These are phyloP conservation scores for Populus simonii DNA, from an alignment of 345 rosid species.

Conservation along the genomic window DNA sequence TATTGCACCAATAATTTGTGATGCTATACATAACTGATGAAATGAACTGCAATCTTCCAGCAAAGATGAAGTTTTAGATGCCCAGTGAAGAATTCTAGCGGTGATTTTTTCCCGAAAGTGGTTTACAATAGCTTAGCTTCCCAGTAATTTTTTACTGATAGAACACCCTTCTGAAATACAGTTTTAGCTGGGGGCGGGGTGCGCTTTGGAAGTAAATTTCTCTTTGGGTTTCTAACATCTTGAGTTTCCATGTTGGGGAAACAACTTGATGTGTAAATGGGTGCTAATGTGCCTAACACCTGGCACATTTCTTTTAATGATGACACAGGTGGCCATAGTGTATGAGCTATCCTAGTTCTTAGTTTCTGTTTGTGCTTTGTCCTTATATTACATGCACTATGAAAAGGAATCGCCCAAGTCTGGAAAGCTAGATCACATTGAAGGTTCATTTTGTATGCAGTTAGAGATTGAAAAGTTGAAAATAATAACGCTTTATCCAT, in stretches of 20 bases:
- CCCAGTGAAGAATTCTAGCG: too few relatives aligned
- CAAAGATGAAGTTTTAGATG: too few relatives aligned
- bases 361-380: not conserved
- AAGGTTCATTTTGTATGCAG: not conserved
- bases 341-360: not conserved
- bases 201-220: not conserved
- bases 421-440: not conserved
- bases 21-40: too few relatives aligned
- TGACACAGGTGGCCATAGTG: not conserved
- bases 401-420: not conserved
- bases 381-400: not conserved
- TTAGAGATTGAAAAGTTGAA: not conserved
- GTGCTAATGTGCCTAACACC: not conserved
- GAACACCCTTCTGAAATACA: too few relatives aligned
- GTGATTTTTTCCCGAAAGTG: too few relatives aligned
- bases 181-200: too few relatives aligned
- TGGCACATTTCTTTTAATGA: not conserved
- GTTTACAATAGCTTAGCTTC: too few relatives aligned
- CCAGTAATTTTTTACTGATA: too few relatives aligned
- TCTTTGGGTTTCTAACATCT: not conserved
- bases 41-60: too few relatives aligned
- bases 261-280: not conserved
- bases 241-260: not conserved
- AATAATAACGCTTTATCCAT: not conserved
- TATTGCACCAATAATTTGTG: too few relatives aligned